phyloP scores from a whole-genome alignment of 306 rosid species.

The Quercus engelmannii region DNA sequence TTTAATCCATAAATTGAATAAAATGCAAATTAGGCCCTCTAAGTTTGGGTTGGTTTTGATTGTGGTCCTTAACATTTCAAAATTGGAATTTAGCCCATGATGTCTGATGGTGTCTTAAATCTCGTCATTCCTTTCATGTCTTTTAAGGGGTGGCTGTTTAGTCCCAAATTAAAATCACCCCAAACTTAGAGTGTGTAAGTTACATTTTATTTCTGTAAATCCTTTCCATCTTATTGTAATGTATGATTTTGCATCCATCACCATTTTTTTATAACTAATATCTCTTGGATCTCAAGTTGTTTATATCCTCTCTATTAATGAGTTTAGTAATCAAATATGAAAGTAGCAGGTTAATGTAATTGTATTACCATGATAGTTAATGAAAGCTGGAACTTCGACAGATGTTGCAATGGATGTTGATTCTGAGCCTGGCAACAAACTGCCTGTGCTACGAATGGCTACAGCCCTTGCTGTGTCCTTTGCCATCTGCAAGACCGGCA shows the following conservation, averaged over 20 bases:
- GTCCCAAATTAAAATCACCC: too few relatives aligned
- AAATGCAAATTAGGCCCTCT: too few relatives aligned
- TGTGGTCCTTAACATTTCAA: too few relatives aligned
- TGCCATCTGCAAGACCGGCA: slow-evolving; percentile 48
- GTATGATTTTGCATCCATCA: not conserved
- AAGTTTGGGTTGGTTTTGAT: too few relatives aligned
- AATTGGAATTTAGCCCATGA: too few relatives aligned
- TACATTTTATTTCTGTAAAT: not conserved
- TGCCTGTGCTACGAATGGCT: slow-evolving; percentile 40
- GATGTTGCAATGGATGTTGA: slow-evolving; percentile 19
- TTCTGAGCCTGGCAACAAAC: slow-evolving; percentile 22
- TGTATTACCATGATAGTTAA: not conserved
- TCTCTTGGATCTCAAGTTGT: not conserved
- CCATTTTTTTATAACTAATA: not conserved
- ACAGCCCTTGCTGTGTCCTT: slow-evolving; percentile 39
- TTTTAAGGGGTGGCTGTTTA: too few relatives aligned
- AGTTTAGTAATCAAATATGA: not conserved
- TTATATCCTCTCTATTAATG: not conserved
- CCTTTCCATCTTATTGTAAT: not conserved
- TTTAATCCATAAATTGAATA: not conserved
- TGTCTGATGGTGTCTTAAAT: too few relatives aligned
- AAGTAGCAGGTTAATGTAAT: not conserved
- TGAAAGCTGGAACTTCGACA: slow-evolving; percentile 15
- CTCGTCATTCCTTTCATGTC: too few relatives aligned
- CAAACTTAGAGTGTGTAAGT: too few relatives aligned